Percentiles rank a stretch among this genome's conserved stretches.
Evolutionary conservation across 1,139 yeast species (phyloP).

Genomic region (Saccharomycopsis hybrid): DNA sequence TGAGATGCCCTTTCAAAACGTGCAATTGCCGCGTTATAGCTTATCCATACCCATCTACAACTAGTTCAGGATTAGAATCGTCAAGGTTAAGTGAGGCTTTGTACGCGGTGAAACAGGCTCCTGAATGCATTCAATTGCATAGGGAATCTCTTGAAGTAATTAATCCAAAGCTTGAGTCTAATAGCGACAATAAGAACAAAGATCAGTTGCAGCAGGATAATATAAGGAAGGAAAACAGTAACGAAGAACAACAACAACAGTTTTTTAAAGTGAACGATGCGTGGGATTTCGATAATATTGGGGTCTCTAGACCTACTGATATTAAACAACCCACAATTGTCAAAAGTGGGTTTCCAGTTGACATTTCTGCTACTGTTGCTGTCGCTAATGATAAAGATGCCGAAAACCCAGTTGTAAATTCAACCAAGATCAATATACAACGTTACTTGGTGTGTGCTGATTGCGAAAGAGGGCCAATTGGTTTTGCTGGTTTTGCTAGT

Average conservation of each 20-base stretch:
- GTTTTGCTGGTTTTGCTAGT: slow-evolving; percentile 57
- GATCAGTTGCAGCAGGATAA: no score
- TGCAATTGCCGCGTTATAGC: slow-evolving; percentile 18
- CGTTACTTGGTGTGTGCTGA: slow-evolving; percentile 60
- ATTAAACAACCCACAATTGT: slow-evolving; percentile 20
- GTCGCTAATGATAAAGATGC: no score
- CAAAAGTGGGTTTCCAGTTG: slow-evolving; percentile 23
- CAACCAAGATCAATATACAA: slow-evolving; percentile 36
- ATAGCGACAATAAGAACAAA: no score
- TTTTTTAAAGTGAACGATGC: slow-evolving; percentile 46
- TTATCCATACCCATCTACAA: background rate
- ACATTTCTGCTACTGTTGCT: no score
- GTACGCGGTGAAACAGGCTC: slow-evolving; percentile 6
- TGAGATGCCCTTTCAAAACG: slow-evolving; percentile 16
- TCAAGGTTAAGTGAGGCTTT: no score
- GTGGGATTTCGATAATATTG: slow-evolving; percentile 75
- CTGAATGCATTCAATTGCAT: slow-evolving; percentile 14
- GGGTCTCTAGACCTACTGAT: slow-evolving; percentile 51
- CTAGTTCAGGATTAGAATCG: no score
- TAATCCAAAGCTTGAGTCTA: no score
- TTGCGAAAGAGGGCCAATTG: slow-evolving; percentile 71
- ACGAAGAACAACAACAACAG: background rate
- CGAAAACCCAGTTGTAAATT: no score
- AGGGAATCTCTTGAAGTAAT: slow-evolving; percentile 4
- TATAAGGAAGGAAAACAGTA: background rate